phyloP scores from a whole-genome alignment of 2,329 filamentous ascomycete genomes.

The Epichloe bromicola region DNA sequence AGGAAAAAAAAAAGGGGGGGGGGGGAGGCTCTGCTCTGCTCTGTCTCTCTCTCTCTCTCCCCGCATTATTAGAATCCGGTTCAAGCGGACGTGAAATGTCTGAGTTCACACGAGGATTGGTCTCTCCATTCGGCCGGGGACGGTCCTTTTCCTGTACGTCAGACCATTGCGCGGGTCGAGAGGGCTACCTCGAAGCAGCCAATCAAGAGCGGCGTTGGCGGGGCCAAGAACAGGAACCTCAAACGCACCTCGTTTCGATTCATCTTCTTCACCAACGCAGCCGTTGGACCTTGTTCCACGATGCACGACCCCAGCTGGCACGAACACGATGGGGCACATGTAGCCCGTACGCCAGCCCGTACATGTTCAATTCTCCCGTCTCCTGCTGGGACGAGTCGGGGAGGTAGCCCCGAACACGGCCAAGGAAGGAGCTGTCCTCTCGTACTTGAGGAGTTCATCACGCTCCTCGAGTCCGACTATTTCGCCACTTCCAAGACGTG shows the following conservation, averaged over 20 bases:
- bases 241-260: constrained; percentile 5
- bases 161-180: too few relatives aligned
- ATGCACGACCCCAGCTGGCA: neutral
- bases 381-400: neutral
- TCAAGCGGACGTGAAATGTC: neutral
- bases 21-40: too few relatives aligned
- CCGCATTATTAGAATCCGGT: too few relatives aligned
- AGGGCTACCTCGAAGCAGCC: neutral
- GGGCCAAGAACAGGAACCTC: neutral
- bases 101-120: too few relatives aligned
- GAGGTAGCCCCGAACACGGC: neutral
- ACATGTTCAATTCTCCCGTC: neutral
- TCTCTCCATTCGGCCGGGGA: neutral
- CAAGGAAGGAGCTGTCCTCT: neutral
- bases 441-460: neutral
- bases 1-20: too few relatives aligned
- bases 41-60: too few relatives aligned
- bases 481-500: neutral
- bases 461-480: neutral
- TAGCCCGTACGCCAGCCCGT: neutral
- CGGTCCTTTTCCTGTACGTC: too few relatives aligned
- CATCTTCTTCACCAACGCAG: neutral
- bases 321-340: neutral
- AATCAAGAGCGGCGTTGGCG: neutral
- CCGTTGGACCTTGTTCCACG: neutral